Base-by-base conservation (phyloP, 495 filamentous ascomycete genomes). In the Aspergillus saccharolyticus region DNA sequence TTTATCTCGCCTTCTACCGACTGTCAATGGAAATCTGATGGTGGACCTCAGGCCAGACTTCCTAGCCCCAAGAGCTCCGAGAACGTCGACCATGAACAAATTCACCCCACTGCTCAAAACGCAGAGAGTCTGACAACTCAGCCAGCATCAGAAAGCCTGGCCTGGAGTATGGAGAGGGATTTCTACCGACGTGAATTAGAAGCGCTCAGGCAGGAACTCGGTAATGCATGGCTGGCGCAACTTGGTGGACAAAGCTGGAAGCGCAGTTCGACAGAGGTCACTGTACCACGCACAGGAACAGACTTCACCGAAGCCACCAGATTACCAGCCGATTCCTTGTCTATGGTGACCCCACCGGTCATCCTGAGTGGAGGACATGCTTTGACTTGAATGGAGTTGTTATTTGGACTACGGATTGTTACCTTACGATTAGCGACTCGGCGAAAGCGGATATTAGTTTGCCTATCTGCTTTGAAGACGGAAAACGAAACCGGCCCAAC, bases 141-240 rank as follows among this genome's bases (percentile, higher is more conserved):
- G 46, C 59, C 25, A 20, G 51, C 55, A 15, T 44, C 54, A 3
- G 70, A 63, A 56, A 50, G 59, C 49, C 66, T 63, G 44, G 78
- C 89, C 53, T 89, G 88, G 81, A 82, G 83, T 51, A 73, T 85
- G 45, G 84, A 84, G 52, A 85, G 87, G 49, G 90, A 96, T 63
- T 75, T 90, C 6, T 96, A 93, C 69, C 83, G 84, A 42, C 87
- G 87, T 68, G 91, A 91, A 63, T 83, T 97, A 48, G 90, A 94
- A 69, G 87, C 87, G 14, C 73, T 96, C 17, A 87, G 89, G 44
- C 86, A 85, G 61, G 89, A 96, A 58, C 84, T 95, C 51, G 89
- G 90, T 39, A 87, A 83, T 59, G 85, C 84, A 49, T 98, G 95
- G 82, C 79, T 97, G 28, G 90, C 84, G 57, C 88, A 90, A 5